A percentile compares a stretch with the other conserved stretches of the same genome.
Conservation (phyloP, 2,329 filamentous ascomycete species). For the Beauveria asiatica region DNA sequence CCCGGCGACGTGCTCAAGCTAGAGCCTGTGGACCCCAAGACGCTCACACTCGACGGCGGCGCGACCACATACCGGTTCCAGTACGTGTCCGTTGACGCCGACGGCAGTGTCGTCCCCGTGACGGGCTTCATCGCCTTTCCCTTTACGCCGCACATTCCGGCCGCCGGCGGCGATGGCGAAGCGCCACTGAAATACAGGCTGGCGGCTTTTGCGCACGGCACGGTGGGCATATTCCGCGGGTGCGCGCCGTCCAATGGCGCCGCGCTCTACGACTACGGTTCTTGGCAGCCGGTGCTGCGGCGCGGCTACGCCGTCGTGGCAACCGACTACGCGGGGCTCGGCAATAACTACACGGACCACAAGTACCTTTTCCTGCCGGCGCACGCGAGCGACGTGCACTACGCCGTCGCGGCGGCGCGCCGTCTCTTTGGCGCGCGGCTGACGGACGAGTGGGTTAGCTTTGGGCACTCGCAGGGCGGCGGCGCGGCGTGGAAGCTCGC, state of each 20-base stretch:
- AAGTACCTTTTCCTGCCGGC: constrained; percentile 11
- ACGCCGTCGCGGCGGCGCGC: constrained; percentile 11
- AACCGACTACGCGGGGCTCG: constrained; percentile 17
- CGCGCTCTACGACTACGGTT: constrained; percentile 11
- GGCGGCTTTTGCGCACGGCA: constrained; percentile 14
- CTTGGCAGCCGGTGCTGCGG: constrained; percentile 10
- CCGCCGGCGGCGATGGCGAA: not conserved
- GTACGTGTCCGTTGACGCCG: constrained; percentile 13
- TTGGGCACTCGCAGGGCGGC: constrained; percentile 16
- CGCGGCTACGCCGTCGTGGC: constrained; percentile 16
- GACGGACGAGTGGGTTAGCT: constrained; percentile 12
- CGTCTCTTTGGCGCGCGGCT: constrained; percentile 7
- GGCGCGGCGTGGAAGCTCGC: constrained; percentile 16
- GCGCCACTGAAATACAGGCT: not conserved
- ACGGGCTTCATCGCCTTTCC: constrained; percentile 14
- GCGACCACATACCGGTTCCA: constrained; percentile 14
- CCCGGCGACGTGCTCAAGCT: constrained; percentile 16
- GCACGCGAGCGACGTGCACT: constrained; percentile 15
- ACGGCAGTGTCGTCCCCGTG: constrained; percentile 11
- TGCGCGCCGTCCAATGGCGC: constrained; percentile 14
- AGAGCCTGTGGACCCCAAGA: constrained; percentile 9
- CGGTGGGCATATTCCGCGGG: constrained; percentile 11
- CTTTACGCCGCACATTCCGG: not conserved
- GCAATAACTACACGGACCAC: constrained; percentile 15
- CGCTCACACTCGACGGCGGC: constrained; percentile 10